Evolutionary conservation across 2,329 filamentous ascomycete species (phyloP), one percentile per base, ranked within the genome.

Genomic region (Stagonosporopsis rhizophila): DNA sequence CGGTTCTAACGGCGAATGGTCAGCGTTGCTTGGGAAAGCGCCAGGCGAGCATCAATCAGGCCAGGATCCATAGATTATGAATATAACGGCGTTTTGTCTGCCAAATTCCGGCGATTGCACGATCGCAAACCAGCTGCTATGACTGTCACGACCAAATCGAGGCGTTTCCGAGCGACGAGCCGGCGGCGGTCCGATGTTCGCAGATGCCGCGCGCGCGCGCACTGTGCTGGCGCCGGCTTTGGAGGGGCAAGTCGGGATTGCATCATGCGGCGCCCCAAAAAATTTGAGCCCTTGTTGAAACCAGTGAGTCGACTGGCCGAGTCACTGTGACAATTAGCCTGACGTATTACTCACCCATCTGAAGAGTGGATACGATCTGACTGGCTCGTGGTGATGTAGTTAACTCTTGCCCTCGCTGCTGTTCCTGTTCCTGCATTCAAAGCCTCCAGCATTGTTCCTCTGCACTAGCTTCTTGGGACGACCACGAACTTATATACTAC

Each of bases 241-340:
- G 61, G 66, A 57, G 60, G 46, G 56, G 58, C 50, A 15, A 15
- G 25, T 20, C 22, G 8, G 46, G 56, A 73, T 74, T 66, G 70
- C 71, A 73, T 73, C 70, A 74, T 72, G 58, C 65, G 63, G 63
- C 61, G 58, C 48, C 48, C 52, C 51, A 61, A 61, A 66, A 71
- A 71, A 65, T 68, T 74, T 73, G 65, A 57, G 61, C 49, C 42
- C 7, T 42, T 38, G n/a, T 41, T 47, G 47, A 47, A 51, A 34
- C 42, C 44, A 38, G 53, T 48, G 53, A 52, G 53, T 48, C 47
- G 47, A 47, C 34, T n/a, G 32, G 47, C 35, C 39, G 45, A 64
- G 58, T 56, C 51, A 59, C 28, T 42, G 39, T 28, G 32, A 40
- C 38, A 45, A 48, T 52, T 52, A 58, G 49, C 53, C 42, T 56